Conservation (phyloP, 768 basidiomycete species). For the Lyophyllum decastes region DNA sequence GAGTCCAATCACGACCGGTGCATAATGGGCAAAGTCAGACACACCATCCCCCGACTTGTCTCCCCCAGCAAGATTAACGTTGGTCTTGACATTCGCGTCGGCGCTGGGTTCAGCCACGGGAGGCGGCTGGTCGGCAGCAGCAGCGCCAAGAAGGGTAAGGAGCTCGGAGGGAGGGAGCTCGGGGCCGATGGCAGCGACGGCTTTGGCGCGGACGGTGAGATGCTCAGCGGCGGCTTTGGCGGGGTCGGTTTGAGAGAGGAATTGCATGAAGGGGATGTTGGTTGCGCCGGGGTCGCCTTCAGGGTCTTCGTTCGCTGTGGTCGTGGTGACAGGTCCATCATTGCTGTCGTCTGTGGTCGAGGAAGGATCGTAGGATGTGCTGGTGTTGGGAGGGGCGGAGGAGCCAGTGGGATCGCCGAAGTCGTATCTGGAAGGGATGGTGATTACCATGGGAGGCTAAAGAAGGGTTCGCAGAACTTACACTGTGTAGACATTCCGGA, state of each 20-base stretch:
- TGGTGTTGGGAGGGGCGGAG: not conserved
- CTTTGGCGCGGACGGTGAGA: slow-evolving; percentile 22
- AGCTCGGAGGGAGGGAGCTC: slow-evolving; percentile 26
- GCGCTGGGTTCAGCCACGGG: not conserved
- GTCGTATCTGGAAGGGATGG: slow-evolving; percentile 37
- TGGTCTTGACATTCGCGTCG: slow-evolving; percentile 11
- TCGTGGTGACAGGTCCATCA: too few species aligned
- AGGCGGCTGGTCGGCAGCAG: slow-evolving; percentile 11
- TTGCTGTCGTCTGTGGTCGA: too few species aligned
- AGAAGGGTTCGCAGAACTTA: slow-evolving; percentile 26
- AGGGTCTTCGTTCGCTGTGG: too few species aligned
- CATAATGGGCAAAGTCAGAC: not conserved
- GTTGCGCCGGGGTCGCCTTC: not conserved
- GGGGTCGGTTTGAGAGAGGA: slow-evolving; percentile 36
- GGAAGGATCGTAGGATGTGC: not conserved
- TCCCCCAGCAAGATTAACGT: not conserved
- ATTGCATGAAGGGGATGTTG: slow-evolving; percentile 32
- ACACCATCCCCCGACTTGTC: not conserved
- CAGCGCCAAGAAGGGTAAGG: slow-evolving; percentile 11
- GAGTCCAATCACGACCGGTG: not conserved
- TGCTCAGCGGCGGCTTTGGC: slow-evolving; percentile 35
- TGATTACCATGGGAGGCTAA: not conserved
- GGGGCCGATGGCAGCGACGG: slow-evolving; percentile 23
- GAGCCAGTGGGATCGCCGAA: slow-evolving; percentile 33
- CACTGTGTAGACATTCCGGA: slow-evolving; percentile 49